Percentiles rank a stretch among this genome's conserved stretches.
phyloP scores from a whole-genome alignment of 495 filamentous ascomycete genomes.

The Trypethelium eluteriae region DNA sequence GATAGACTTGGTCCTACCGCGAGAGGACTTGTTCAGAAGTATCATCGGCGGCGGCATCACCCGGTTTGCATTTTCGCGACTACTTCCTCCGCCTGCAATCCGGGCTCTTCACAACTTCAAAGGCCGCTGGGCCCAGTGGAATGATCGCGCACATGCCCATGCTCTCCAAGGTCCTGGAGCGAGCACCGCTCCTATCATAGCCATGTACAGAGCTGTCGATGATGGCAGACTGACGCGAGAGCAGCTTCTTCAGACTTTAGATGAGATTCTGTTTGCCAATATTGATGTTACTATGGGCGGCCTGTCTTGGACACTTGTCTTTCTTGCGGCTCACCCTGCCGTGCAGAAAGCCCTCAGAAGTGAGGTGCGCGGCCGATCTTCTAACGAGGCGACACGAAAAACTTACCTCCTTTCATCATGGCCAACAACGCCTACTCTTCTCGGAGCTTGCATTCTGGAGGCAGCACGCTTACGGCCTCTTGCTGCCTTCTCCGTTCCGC shows the following conservation, averaged over 20 bases:
- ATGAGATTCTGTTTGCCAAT: conserved; percentile 43
- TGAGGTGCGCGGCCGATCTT: background rate
- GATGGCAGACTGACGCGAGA: conserved; percentile 20
- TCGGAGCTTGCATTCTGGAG: conserved; percentile 33
- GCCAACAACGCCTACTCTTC: conserved; percentile 26
- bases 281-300: conserved; percentile 40
- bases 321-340: conserved; percentile 34
- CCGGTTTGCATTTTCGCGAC: background rate
- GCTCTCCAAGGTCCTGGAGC: too few relatives aligned
- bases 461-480: conserved; percentile 35
- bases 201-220: conserved; percentile 24
- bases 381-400: background rate
- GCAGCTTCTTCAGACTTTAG: conserved; percentile 38
- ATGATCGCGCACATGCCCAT: too few relatives aligned
- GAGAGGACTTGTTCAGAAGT: background rate
- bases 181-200: background rate
- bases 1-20: background rate
- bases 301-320: conserved; percentile 37
- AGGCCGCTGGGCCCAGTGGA: background rate
- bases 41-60: background rate
- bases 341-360: background rate
- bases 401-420: background rate
- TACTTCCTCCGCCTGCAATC: background rate
- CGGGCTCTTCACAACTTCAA: background rate
- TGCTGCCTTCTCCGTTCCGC: conserved; percentile 36